These are phyloP conservation scores for Chamaecyparis obtusa DNA, from an alignment of 75 land plant species.

Conservation along the genomic window DNA sequence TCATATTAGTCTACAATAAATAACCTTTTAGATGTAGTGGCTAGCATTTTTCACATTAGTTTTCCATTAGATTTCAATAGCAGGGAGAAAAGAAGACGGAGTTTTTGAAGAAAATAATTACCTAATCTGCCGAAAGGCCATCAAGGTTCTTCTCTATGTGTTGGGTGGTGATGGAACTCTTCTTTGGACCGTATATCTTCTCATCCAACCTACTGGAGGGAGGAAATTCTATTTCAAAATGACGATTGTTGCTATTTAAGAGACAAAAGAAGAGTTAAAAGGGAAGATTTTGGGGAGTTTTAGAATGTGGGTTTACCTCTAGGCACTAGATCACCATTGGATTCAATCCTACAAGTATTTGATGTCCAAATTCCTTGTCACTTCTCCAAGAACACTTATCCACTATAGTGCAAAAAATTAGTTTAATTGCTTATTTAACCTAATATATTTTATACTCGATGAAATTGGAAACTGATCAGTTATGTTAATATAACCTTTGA, in stretches of 20 bases:
- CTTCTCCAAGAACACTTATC: conserved; percentile 26
- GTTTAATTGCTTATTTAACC: background rate
- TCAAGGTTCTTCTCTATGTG: conserved; percentile 54
- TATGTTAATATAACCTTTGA: background rate
- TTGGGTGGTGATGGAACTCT: conserved; percentile 62
- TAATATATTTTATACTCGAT: background rate
- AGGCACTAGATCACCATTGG: conserved; percentile 28
- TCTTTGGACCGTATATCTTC: conserved; percentile 47
- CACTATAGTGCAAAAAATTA: background rate
- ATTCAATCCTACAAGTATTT: conserved; percentile 30
- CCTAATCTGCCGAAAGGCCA: conserved; percentile 70
- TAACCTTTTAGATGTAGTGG: conserved; percentile 18
- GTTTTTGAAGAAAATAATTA: background rate
- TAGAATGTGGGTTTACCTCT: background rate
- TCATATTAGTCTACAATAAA: conserved; percentile 34
- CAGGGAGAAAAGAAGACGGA: background rate
- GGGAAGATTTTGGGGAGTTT: background rate
- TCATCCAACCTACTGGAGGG: conserved; percentile 20
- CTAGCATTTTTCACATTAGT: background rate
- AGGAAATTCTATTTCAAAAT: conserved; percentile 48
- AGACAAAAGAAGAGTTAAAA: background rate
- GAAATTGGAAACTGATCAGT: no score
- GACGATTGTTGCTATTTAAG: no score
- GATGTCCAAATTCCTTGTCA: conserved; percentile 41
- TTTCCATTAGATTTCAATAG: background rate